Evolutionary conservation across 331 rosid species (phyloP).

Genomic region (Ulmus americana): DNA sequence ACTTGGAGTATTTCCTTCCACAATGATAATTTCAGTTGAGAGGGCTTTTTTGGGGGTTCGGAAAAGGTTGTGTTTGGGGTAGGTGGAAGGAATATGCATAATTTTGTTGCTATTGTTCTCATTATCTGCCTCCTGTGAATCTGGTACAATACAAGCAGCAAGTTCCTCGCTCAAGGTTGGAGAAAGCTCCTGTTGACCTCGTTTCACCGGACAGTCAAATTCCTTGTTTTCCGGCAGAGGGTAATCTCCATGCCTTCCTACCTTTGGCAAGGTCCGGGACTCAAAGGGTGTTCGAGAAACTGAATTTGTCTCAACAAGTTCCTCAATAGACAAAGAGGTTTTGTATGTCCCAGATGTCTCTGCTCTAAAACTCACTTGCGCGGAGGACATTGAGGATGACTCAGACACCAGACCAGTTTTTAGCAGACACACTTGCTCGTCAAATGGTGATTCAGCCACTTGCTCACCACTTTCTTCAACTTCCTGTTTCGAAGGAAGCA

Average conservation of each 20-base stretch:
- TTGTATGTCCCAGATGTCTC: slow-evolving; percentile 25
- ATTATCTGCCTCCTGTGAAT: slow-evolving; percentile 44
- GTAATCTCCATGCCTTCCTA: slow-evolving; percentile 19
- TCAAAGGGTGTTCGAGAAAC: slow-evolving; percentile 15
- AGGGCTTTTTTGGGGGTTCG: slow-evolving; percentile 11
- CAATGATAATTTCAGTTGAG: slow-evolving; percentile 19
- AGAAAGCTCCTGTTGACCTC: slow-evolving; percentile 17
- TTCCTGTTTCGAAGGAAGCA: slow-evolving; percentile 45
- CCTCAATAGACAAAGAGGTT: slow-evolving; percentile 19
- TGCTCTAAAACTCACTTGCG: slow-evolving; percentile 19
- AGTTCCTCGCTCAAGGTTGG: slow-evolving; percentile 33
- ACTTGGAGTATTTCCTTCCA: slow-evolving; percentile 26
- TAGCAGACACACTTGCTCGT: slow-evolving; percentile 23
- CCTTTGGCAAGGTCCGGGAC: slow-evolving; percentile 19
- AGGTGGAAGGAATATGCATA: slow-evolving; percentile 11
- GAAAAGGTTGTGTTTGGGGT: slow-evolving; percentile 11
- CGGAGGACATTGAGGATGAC: slow-evolving; percentile 29
- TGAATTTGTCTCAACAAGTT: slow-evolving; percentile 14
- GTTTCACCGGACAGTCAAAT: slow-evolving; percentile 24
- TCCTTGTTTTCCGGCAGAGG: slow-evolving; percentile 23
- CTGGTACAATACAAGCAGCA: slow-evolving; percentile 37
- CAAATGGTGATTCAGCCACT: slow-evolving; percentile 19
- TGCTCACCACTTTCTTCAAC: slow-evolving; percentile 34
- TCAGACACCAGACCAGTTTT: slow-evolving; percentile 25
- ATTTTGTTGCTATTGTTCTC: slow-evolving; percentile 20